A percentile compares a stretch with the other conserved stretches of the same genome.
phyloP scores from a whole-genome alignment of 306 rosid species.

The Vigna nakashimae region DNA sequence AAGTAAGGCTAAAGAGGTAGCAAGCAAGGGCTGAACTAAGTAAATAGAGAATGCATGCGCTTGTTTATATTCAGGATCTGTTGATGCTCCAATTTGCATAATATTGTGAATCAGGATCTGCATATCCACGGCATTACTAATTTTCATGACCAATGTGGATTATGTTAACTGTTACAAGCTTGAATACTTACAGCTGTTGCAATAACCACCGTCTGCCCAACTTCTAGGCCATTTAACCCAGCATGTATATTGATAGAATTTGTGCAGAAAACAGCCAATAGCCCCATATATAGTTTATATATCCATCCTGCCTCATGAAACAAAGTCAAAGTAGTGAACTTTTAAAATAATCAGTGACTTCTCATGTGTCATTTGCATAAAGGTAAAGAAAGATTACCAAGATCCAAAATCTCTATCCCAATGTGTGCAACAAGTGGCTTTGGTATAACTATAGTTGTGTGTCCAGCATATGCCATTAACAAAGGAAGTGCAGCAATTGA shows the following conservation, averaged over 20 bases:
- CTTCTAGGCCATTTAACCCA: conserved; percentile 90
- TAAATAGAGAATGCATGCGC: conserved; percentile 88
- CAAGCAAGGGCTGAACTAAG: conserved; percentile 80
- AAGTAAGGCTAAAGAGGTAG: conserved; percentile 78
- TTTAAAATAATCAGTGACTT: conserved; percentile 27
- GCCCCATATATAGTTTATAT: conserved; percentile 93
- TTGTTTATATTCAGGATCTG: conserved; percentile 76
- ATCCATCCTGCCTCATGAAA: conserved; percentile 73
- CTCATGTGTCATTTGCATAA: conserved; percentile 27
- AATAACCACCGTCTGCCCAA: conserved; percentile 89
- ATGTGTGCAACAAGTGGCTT: conserved; percentile 84
- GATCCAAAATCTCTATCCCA: conserved; percentile 79
- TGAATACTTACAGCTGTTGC: conserved; percentile 74
- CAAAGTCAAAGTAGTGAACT: conserved; percentile 9
- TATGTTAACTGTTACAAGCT: conserved; percentile 32
- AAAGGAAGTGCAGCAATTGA: conserved; percentile 94
- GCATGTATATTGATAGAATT: conserved; percentile 96
- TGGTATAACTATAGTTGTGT: conserved; percentile 91
- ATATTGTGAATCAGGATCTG: conserved; percentile 82
- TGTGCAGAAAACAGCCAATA: conserved; percentile 95
- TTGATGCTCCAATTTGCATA: conserved; percentile 88
- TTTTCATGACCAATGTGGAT: conserved; percentile 30
- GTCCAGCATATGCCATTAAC: conserved; percentile 99
- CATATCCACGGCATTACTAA: conserved; percentile 43
- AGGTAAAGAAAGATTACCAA: conserved; percentile 68